Evolutionary conservation across 805 yeast species (phyloP), one percentile per base, ranked within the genome.

Genomic region (Cephaloascus albidus): DNA sequence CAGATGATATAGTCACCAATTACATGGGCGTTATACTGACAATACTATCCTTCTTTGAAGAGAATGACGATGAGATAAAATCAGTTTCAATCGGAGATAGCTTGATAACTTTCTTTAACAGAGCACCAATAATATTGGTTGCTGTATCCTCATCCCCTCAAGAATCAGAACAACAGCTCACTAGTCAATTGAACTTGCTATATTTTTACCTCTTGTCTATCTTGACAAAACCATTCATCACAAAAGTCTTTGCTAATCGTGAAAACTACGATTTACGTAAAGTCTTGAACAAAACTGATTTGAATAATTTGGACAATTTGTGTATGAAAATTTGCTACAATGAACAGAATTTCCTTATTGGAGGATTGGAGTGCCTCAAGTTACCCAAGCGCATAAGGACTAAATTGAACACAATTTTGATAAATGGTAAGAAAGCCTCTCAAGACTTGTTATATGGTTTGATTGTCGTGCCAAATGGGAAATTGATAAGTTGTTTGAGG

Each of bases 11-110:
- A 14, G 65, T 82, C 2, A 60, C 84, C 35, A 81, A 86, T 0
- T 81, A 82, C 49, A 76, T 82, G 63, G 96, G 95, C 1, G 65
- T 88, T 2, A 72, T 88, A 2, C 89, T 88, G 46, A 85, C 96
- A 0, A 74, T 88, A 4, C 71, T 86, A 6, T 74, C 82, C 10
- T 80, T 79, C 38, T 88, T 84, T 53, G 74, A 77, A 47, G 70
- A 66, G 36, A 61, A 58, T 28, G 44, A 52, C 6, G 61, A 61
- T 14, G 60, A 58, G n/a, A 49, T 83, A 30, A 66, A 65, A 44
- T 62, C 76, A 0, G 72, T 89, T 32, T 67, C 63, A 18, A 69
- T 81, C 17, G 72, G 72, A 2, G 56, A 70, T 30, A 65, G 74
- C 3, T 49, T 69, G 30, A 76, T 87, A 43, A 77, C 77, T 0